These are phyloP conservation scores for Hippophae tibetana DNA, from an alignment of 306 rosid species.

Conservation along the genomic window DNA sequence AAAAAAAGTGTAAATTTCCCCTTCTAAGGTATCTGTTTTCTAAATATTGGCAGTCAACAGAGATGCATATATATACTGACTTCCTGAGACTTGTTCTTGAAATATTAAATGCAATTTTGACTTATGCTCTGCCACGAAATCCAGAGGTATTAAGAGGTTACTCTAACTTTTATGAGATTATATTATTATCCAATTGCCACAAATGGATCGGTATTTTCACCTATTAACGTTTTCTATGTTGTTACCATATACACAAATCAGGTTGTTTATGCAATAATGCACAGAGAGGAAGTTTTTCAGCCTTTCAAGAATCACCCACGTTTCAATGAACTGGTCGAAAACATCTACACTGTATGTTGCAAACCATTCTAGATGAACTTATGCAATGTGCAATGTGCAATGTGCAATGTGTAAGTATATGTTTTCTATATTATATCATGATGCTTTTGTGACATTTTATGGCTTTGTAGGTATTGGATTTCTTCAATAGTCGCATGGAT, in stretches of 20 bases:
- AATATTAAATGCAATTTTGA: slow-evolving; percentile 86
- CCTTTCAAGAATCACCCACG: slow-evolving; percentile 96
- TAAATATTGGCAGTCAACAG: slow-evolving; percentile 64
- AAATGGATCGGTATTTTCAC: slow-evolving; percentile 3
- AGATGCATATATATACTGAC: slow-evolving; percentile 89
- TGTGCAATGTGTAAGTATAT: background rate
- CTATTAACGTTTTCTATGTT: slow-evolving; percentile 3
- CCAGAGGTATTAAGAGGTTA: slow-evolving; percentile 68
- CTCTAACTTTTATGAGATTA: slow-evolving; percentile 10
- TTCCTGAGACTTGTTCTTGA: slow-evolving; percentile 97
- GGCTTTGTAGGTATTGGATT: slow-evolving; percentile 73
- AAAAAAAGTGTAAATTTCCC: background rate
- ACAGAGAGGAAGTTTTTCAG: slow-evolving; percentile 96
- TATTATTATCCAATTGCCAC: slow-evolving; percentile 14
- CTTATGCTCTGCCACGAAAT: slow-evolving; percentile 95
- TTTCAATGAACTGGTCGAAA: slow-evolving; percentile 86
- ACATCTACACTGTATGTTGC: slow-evolving; percentile 69
- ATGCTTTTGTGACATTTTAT: slow-evolving; percentile 2
- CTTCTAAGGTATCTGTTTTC: slow-evolving; percentile 25
- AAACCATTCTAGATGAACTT: slow-evolving; percentile 1
- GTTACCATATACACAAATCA: slow-evolving; percentile 27
- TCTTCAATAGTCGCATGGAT: slow-evolving; percentile 95
- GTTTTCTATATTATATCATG: background rate
- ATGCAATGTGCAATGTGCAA: slow-evolving; percentile 1
- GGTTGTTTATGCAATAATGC: slow-evolving; percentile 94